phyloP scores from a whole-genome alignment of 1,139 yeast genomes.

The Trichomonascaceae sp. region DNA sequence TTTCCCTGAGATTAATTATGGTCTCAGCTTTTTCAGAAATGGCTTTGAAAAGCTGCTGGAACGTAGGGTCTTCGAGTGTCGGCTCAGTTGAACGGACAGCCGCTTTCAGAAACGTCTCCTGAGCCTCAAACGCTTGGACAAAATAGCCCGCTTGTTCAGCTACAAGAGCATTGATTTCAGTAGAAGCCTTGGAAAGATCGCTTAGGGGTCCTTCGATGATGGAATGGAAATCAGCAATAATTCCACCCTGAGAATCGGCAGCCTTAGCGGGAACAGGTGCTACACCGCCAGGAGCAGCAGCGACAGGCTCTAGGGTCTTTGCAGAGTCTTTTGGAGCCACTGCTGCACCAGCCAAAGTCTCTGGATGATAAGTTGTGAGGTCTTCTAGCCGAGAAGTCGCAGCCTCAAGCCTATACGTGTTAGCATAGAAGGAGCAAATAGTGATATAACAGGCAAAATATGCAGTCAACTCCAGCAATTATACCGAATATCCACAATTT shows the following conservation, averaged over 20 bases:
- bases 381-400: constrained; percentile 92
- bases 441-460: too few species aligned
- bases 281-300: constrained; percentile 12
- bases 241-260: constrained; percentile 12
- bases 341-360: constrained; percentile 26
- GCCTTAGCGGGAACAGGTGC: constrained; percentile 14
- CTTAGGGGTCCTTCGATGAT: constrained; percentile 48
- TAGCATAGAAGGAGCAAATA: neutral
- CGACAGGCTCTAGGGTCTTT: constrained; percentile 3
- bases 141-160: constrained; percentile 54
- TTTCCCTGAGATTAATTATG: constrained; percentile 63
- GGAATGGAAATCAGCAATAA: constrained; percentile 44
- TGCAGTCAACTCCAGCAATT: neutral
- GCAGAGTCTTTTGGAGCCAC: constrained; percentile 27
- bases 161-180: constrained; percentile 56
- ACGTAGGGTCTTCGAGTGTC: constrained; percentile 42
- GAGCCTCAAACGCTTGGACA: constrained; percentile 54
- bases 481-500: neutral
- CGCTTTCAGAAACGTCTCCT: constrained; percentile 51
- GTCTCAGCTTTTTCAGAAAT: constrained; percentile 55
- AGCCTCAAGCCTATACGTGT: constrained; percentile 58
- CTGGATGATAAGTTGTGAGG: constrained; percentile 73
- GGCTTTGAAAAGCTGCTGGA: constrained; percentile 58
- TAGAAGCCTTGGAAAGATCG: constrained; percentile 57
- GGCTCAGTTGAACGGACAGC: constrained; percentile 65